These are phyloP conservation scores for Xylaria grammica DNA, from an alignment of 495 filamentous ascomycete genomes.

Conservation along the genomic window DNA sequence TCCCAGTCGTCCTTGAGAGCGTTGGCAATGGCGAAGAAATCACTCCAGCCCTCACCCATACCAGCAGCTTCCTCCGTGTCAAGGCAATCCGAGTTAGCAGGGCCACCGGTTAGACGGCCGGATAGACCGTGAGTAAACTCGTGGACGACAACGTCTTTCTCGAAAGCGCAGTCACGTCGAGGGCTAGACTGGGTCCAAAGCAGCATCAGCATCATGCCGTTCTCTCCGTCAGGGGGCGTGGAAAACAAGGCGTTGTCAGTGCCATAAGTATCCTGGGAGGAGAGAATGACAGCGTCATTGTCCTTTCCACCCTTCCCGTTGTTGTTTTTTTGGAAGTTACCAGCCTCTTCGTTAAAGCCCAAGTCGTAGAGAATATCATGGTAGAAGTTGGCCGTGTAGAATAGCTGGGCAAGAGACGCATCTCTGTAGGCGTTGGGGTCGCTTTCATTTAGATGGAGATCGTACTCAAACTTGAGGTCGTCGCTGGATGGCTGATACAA, in stretches of 20 bases:
- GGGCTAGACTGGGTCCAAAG: slow-evolving; percentile 40
- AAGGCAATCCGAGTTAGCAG: slow-evolving; percentile 43
- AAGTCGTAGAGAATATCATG: slow-evolving; percentile 52
- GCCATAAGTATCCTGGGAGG: slow-evolving; percentile 48
- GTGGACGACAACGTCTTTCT: slow-evolving; percentile 49
- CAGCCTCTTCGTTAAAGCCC: slow-evolving; percentile 52
- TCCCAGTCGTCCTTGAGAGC: slow-evolving; percentile 45
- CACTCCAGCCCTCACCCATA: slow-evolving; percentile 55
- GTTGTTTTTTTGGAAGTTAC: slow-evolving; percentile 53
- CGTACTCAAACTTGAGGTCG: slow-evolving; percentile 37
- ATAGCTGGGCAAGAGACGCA: slow-evolving; percentile 49
- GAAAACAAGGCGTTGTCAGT: slow-evolving; percentile 40
- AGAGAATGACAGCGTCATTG: slow-evolving; percentile 47
- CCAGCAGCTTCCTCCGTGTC: slow-evolving; percentile 42
- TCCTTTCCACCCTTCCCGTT: slow-evolving; percentile 42
- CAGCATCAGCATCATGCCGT: slow-evolving; percentile 49
- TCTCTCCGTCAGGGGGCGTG: slow-evolving; percentile 43
- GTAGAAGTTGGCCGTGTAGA: slow-evolving; percentile 53
- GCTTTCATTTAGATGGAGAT: slow-evolving; percentile 27
- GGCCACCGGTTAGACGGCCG: slow-evolving; percentile 52
- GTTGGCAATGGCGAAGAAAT: slow-evolving; percentile 49
- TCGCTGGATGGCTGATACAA: slow-evolving; percentile 34
- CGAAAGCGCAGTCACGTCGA: slow-evolving; percentile 41
- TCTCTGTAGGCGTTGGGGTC: slow-evolving; percentile 35
- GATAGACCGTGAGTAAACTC: slow-evolving; percentile 39